phyloP scores from a whole-genome alignment of 1,284 basidiomycete genomes.

The Sparassis latifolia region DNA sequence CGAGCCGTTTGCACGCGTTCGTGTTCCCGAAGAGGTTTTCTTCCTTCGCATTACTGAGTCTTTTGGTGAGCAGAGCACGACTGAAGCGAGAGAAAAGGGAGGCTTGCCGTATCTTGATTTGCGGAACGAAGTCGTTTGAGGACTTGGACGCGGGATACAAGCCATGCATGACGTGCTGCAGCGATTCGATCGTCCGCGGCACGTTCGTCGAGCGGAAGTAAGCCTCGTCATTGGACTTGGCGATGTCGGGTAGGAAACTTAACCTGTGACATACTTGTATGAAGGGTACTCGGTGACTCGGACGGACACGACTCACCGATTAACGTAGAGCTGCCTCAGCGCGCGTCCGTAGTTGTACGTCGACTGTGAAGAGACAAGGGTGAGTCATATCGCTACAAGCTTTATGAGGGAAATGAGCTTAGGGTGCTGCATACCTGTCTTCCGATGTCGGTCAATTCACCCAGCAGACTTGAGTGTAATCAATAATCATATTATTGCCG shows the following conservation, averaged over 20 bases:
- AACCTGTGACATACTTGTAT: constrained; percentile 35
- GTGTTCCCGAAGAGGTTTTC: constrained; percentile 74
- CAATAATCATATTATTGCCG: too few relatives aligned
- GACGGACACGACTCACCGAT: constrained; percentile 40
- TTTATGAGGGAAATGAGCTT: too few relatives aligned
- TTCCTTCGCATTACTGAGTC: constrained; percentile 53
- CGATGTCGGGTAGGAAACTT: constrained; percentile 52
- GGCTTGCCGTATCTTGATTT: constrained; percentile 50
- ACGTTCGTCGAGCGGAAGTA: constrained; percentile 75
- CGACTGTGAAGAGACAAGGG: constrained; percentile 35
- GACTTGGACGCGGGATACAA: constrained; percentile 57
- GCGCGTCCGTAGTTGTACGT: constrained; percentile 60
- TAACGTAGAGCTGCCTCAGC: constrained; percentile 63
- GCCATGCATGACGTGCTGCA: constrained; percentile 70
- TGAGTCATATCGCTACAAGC: neutral
- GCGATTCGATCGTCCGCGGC: constrained; percentile 69
- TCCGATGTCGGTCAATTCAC: constrained; percentile 76
- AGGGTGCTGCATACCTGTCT: constrained; percentile 40
- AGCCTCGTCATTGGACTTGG: constrained; percentile 40
- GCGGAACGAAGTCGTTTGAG: constrained; percentile 37
- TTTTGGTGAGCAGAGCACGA: neutral
- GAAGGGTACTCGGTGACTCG: neutral
- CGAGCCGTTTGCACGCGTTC: constrained; percentile 59
- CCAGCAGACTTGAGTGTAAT: constrained; percentile 47
- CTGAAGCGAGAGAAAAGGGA: neutral